A percentile compares a stretch with the other conserved stretches of the same genome.
Conservation (phyloP, 1,284 basidiomycete genomes). For the Cryptococcus sp. region DNA sequence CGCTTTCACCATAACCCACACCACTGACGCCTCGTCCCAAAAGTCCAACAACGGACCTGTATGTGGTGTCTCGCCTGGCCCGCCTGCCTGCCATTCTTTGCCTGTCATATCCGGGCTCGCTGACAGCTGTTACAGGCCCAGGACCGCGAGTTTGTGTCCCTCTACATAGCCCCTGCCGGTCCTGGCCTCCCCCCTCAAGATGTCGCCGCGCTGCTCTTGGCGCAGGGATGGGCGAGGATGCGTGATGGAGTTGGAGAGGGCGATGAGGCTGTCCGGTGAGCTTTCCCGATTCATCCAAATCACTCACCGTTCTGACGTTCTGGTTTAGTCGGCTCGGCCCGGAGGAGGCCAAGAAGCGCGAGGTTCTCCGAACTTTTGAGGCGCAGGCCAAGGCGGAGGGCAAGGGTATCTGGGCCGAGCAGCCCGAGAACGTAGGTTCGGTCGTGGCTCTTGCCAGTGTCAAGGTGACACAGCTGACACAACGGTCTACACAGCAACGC, state of each 20-base stretch:
- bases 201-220: conserved; percentile 72
- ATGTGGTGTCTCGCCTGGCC: neutral
- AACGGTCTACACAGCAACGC: conserved; percentile 57
- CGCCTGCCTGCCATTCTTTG: too few relatives aligned
- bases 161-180: conserved; percentile 46
- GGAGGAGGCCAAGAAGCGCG: conserved; percentile 69
- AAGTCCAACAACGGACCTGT: conserved; percentile 13
- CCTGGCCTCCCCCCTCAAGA: conserved; percentile 56
- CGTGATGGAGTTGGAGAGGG: conserved; percentile 63
- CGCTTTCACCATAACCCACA: conserved; percentile 47
- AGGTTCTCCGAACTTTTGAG: conserved; percentile 58
- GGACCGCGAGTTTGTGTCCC: conserved; percentile 48
- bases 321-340: conserved; percentile 53
- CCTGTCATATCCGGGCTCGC: neutral
- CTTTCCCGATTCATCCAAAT: neutral
- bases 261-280: conserved; percentile 41
- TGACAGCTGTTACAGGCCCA: conserved; percentile 10
- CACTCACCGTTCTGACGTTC: neutral
- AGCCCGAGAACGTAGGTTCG: conserved; percentile 58
- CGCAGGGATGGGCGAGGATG: conserved; percentile 84
- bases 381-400: conserved; percentile 71
- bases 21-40: conserved; percentile 24
- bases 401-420: conserved; percentile 79
- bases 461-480: neutral
- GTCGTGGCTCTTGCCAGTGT: neutral